Conservation (phyloP, 371 early-diverging fungal species). For the Actinomortierella ambigua region DNA sequence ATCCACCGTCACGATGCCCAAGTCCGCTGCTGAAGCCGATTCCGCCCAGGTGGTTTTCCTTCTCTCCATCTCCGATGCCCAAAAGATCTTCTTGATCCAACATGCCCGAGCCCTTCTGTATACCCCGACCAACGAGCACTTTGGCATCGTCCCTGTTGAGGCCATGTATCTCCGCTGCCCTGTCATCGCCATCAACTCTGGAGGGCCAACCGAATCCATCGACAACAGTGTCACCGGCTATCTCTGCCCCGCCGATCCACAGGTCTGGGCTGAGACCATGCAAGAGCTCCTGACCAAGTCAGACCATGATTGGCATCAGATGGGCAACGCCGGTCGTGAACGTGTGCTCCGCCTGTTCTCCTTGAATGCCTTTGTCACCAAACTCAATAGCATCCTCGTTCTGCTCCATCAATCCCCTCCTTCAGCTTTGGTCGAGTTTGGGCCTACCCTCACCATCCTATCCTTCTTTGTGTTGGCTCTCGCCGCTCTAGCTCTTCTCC, state of each 20-base stretch:
- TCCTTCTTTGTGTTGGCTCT: not conserved
- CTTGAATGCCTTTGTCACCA: slow-evolving; percentile 66
- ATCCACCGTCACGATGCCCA: slow-evolving; percentile 51
- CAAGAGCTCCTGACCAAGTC: slow-evolving; percentile 49
- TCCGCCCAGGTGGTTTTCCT: slow-evolving; percentile 81
- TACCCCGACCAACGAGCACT: slow-evolving; percentile 94
- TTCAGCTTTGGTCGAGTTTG: not conserved
- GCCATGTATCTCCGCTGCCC: slow-evolving; percentile 91
- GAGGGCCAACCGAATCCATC: slow-evolving; percentile 87
- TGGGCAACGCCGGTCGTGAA: slow-evolving; percentile 61
- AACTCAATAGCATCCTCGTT: slow-evolving; percentile 64
- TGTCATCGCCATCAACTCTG: slow-evolving; percentile 87
- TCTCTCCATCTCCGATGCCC: slow-evolving; percentile 85
- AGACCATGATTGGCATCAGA: slow-evolving; percentile 13
- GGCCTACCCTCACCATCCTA: not conserved
- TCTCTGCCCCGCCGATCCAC: slow-evolving; percentile 64
- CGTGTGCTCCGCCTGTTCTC: slow-evolving; percentile 71
- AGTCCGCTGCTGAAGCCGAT: slow-evolving; percentile 31
- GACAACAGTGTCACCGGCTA: slow-evolving; percentile 78
- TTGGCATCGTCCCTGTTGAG: slow-evolving; percentile 96
- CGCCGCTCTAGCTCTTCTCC: not conserved
- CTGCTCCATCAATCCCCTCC: slow-evolving; percentile 24
- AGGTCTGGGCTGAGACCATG: slow-evolving; percentile 71
- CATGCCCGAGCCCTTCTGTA: slow-evolving; percentile 75
- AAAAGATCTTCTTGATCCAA: slow-evolving; percentile 76